Evolutionary conservation across 257 asterid species (phyloP).

Genomic region (Ophiorrhiza pumila): DNA sequence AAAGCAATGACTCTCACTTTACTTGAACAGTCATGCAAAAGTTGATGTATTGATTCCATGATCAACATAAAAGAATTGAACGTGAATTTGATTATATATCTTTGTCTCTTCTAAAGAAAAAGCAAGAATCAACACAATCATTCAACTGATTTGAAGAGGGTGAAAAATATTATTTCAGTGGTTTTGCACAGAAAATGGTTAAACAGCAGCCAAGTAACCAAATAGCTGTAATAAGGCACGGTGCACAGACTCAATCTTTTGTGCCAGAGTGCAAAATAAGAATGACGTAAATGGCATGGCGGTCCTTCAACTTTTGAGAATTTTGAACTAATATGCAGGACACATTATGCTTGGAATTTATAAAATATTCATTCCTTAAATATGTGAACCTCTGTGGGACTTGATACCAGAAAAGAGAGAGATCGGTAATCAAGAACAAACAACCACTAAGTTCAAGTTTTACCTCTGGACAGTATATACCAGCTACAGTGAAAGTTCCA

Average conservation of each 20-base stretch:
- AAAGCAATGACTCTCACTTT: not conserved
- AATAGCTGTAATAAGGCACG: not conserved
- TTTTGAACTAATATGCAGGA: not conserved
- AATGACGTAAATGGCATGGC: not conserved
- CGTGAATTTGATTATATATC: not conserved
- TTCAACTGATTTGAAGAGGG: not conserved
- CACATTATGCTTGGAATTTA: not conserved
- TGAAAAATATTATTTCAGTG: not conserved
- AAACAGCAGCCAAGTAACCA: not conserved
- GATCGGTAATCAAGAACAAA: too few species aligned
- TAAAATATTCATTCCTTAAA: not conserved
- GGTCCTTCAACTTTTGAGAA: not conserved
- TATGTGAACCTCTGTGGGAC: not conserved
- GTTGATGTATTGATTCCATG: not conserved
- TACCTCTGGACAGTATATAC: constrained; percentile 73
- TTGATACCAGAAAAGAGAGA: not conserved
- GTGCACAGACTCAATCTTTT: not conserved
- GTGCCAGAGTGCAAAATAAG: not conserved
- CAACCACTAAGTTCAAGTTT: not conserved
- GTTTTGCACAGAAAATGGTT: not conserved
- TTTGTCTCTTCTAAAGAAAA: not conserved
- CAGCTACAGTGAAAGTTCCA: constrained; percentile 51
- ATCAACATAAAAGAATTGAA: not conserved
- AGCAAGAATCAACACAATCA: not conserved
- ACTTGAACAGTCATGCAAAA: not conserved